These are phyloP conservation scores for Ceriops tagal DNA, from an alignment of 345 rosid species.

Conservation along the genomic window DNA sequence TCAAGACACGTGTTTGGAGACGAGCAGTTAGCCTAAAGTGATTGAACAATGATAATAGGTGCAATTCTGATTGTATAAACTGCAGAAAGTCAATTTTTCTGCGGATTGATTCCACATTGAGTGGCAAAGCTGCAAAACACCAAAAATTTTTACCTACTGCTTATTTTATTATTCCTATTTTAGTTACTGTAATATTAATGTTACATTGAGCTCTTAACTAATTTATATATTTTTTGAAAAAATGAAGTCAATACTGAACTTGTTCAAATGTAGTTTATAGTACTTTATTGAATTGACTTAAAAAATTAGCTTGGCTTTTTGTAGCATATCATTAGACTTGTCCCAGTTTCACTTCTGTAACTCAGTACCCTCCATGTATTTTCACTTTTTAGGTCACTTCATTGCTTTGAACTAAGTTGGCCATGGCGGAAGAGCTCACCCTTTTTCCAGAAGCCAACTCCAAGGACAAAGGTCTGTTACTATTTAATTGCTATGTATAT, in stretches of 20 bases:
- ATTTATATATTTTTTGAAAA: too few relatives aligned
- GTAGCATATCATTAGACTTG: too few relatives aligned
- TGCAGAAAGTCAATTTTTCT: background rate
- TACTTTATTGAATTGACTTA: too few relatives aligned
- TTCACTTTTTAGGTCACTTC: constrained; percentile 65
- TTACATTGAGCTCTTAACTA: too few relatives aligned
- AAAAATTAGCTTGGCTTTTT: too few relatives aligned
- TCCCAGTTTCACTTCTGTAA: too few relatives aligned
- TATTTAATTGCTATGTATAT: background rate
- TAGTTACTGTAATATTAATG: too few relatives aligned
- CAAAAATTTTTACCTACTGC: background rate
- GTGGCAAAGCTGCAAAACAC: background rate
- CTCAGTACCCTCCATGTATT: background rate
- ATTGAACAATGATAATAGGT: background rate
- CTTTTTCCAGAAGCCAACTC: constrained; percentile 74
- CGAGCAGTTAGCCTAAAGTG: background rate
- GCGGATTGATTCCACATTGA: background rate
- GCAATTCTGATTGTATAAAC: background rate
- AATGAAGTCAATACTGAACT: too few relatives aligned
- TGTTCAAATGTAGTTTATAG: too few relatives aligned
- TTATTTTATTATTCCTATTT: background rate
- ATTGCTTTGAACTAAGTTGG: constrained; percentile 91
- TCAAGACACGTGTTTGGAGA: background rate
- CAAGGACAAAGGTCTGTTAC: constrained; percentile 57
- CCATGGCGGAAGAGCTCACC: constrained; percentile 69